Conservation (phyloP, 306 rosid species). For the Pachyrhizus erosus region DNA sequence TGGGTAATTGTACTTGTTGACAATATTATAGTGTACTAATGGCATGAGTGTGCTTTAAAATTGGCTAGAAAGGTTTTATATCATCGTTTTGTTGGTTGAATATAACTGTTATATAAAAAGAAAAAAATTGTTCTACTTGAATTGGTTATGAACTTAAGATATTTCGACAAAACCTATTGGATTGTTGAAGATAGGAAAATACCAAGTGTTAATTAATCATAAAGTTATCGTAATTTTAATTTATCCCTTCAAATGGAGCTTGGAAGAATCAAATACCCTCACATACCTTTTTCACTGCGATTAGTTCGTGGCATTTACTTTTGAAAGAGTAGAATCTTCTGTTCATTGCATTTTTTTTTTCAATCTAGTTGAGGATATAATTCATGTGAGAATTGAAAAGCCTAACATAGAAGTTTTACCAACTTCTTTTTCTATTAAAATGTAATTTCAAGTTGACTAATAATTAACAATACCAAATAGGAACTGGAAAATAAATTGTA, state of each 20-base stretch:
- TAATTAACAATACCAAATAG: neutral
- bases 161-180: neutral
- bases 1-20: neutral
- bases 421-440: neutral
- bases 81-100: neutral
- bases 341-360: constrained; percentile 1
- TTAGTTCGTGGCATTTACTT: constrained; percentile 11
- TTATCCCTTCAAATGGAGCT: neutral
- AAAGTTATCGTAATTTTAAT: constrained; percentile 6
- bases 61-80: constrained; percentile 1
- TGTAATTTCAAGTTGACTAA: neutral
- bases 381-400: constrained; percentile 30
- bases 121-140: neutral
- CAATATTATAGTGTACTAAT: neutral
- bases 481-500: constrained; percentile 1
- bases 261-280: constrained; percentile 26
- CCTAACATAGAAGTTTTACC: constrained; percentile 1
- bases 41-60: constrained; percentile 17
- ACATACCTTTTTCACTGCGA: constrained; percentile 6
- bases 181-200: constrained; percentile 22
- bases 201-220: neutral
- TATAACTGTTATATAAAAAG: constrained; percentile 1
- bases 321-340: constrained; percentile 24
- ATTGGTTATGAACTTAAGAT: neutral
- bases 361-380: constrained; percentile 2